These are phyloP conservation scores for Rhizophagus sp. DNA, from an alignment of 192 early-diverging fungal genomes.

Conservation along the genomic window DNA sequence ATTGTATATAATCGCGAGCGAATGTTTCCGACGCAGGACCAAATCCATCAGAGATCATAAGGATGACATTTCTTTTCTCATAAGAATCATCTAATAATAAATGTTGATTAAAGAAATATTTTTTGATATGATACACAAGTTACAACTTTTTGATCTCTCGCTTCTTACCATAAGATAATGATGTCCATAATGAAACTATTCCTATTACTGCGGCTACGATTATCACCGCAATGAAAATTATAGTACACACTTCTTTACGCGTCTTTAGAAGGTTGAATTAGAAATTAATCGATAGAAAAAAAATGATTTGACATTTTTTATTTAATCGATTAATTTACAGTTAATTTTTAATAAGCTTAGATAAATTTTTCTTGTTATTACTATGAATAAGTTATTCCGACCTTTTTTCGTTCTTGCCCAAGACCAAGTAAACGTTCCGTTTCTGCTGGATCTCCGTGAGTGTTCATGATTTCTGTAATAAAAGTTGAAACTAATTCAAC, in stretches of 20 bases:
- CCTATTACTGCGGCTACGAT: neutral
- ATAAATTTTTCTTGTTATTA: no score
- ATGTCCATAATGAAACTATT: neutral
- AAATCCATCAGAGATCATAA: constrained; percentile 96
- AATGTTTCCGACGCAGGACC: constrained; percentile 93
- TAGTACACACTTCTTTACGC: neutral
- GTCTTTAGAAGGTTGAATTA: neutral
- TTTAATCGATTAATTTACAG: no score
- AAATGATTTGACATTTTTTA: neutral
- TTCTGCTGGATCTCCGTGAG: neutral
- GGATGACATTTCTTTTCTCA: constrained; percentile 74
- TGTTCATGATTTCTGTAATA: no score
- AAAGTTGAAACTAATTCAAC: no score
- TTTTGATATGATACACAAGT: neutral
- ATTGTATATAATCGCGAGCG: constrained; percentile 79
- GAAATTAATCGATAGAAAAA: neutral
- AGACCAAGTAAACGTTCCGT: neutral
- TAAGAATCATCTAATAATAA: constrained; percentile 14
- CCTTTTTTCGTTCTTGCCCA: neutral
- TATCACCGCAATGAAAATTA: neutral
- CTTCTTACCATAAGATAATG: neutral
- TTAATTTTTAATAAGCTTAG: no score
- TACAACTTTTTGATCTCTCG: neutral
- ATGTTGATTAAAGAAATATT: neutral
- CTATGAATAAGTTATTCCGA: no score